Percentiles rank a stretch among this genome's conserved stretches.
Conservation (phyloP, 768 basidiomycete genomes). For the Suillus paluster region DNA sequence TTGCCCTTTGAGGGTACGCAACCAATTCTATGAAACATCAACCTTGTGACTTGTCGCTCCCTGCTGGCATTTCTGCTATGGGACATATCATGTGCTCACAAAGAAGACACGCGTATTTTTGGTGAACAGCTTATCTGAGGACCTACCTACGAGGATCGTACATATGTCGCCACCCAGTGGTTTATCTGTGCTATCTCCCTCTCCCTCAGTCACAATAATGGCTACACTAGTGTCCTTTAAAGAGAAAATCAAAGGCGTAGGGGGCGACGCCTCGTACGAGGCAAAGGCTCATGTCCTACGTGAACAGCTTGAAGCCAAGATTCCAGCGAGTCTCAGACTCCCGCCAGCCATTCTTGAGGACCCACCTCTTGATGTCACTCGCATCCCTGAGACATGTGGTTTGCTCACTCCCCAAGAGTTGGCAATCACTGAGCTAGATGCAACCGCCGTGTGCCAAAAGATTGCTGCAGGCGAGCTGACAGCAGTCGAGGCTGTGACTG, state of each 20-base stretch:
- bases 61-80: neutral
- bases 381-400: slow-evolving; percentile 36
- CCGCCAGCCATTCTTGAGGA: slow-evolving; percentile 20
- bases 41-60: neutral
- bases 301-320: slow-evolving; percentile 25
- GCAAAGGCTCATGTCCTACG: slow-evolving; percentile 21
- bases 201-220: slow-evolving; percentile 18
- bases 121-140: neutral
- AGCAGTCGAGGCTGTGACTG: slow-evolving; percentile 44
- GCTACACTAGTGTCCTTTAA: slow-evolving; percentile 20
- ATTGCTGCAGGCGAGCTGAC: slow-evolving; percentile 37
- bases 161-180: neutral
- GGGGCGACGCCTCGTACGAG: slow-evolving; percentile 25
- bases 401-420: slow-evolving; percentile 36
- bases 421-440: slow-evolving; percentile 40
- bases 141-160: neutral
- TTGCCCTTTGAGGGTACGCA: neutral
- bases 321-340: slow-evolving; percentile 24
- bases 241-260: slow-evolving; percentile 26
- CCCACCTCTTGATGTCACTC: slow-evolving; percentile 37
- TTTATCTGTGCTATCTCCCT: neutral
- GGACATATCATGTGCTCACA: neutral
- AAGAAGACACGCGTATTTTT: neutral
- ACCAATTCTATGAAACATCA: neutral
- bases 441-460: slow-evolving; percentile 34